Evolutionary conservation across 306 rosid species (phyloP).

Genomic region (Cucurbita moschata): DNA sequence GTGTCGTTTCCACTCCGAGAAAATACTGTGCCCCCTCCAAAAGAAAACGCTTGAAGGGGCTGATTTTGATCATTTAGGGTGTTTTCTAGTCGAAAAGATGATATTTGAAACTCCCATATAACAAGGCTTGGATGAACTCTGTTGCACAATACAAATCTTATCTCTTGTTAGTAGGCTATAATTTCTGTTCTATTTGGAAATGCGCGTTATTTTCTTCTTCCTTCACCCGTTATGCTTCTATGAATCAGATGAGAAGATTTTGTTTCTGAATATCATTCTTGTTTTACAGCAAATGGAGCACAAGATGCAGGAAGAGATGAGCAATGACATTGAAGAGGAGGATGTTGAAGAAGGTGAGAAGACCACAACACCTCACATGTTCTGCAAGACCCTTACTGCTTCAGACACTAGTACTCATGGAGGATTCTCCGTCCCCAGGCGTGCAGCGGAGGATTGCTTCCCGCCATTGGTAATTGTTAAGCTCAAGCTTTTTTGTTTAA

Average conservation of each 20-base stretch:
- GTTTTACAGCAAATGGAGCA: constrained; percentile 39
- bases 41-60: background rate
- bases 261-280: background rate
- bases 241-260: background rate
- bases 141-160: background rate
- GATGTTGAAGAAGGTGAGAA: constrained; percentile 52
- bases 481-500: background rate
- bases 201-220: background rate
- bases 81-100: background rate
- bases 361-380: constrained; percentile 89
- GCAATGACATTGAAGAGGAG: constrained; percentile 52
- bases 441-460: constrained; percentile 99
- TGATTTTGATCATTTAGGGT: background rate
- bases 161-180: background rate
- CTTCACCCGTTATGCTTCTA: background rate
- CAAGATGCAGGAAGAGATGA: constrained; percentile 30
- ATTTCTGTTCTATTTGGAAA: background rate
- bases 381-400: constrained; percentile 97
- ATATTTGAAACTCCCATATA: background rate
- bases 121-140: background rate
- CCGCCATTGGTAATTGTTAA: constrained; percentile 67
- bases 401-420: constrained; percentile 99
- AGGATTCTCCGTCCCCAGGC: constrained; percentile 95
- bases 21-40: background rate
- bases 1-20: constrained; percentile 9